phyloP scores from a whole-genome alignment of 2,329 filamentous ascomycete genomes.

The Fusarium verticillioides region DNA sequence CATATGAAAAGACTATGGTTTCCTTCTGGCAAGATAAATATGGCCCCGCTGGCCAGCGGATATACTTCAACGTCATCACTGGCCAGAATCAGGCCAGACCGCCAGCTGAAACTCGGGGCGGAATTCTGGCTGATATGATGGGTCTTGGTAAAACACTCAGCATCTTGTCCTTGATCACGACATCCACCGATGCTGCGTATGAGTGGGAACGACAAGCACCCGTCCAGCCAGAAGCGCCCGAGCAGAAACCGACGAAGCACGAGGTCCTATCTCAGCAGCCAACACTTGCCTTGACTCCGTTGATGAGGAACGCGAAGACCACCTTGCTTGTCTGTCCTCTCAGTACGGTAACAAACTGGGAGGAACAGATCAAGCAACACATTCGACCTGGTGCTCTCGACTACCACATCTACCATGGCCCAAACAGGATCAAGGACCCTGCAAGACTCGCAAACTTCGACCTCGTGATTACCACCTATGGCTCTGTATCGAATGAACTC shows the following conservation, averaged over 20 bases:
- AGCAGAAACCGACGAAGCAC: conserved; percentile 52
- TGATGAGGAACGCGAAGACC: conserved; percentile 77
- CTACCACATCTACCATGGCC: conserved; percentile 89
- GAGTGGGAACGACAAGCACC: conserved; percentile 69
- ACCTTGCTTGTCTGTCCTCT: conserved; percentile 91
- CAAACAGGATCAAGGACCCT: conserved; percentile 76
- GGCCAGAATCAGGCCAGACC: conserved; percentile 69
- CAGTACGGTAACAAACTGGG: conserved; percentile 94
- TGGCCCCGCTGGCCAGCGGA: conserved; percentile 60
- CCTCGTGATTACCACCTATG: conserved; percentile 92
- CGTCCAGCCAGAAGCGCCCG: conserved; percentile 57
- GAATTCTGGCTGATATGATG: conserved; percentile 88
- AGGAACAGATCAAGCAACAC: conserved; percentile 89
- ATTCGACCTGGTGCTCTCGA: conserved; percentile 71
- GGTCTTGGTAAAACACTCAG: conserved; percentile 89
- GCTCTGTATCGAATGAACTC: conserved; percentile 84
- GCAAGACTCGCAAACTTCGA: conserved; percentile 78
- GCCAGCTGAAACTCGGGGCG: conserved; percentile 76
- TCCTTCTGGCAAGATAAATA: conserved; percentile 80
- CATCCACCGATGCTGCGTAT: conserved; percentile 70
- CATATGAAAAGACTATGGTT: conserved; percentile 69
- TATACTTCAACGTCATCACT: conserved; percentile 88
- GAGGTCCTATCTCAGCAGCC: conserved; percentile 50
- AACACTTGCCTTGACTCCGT: conserved; percentile 59
- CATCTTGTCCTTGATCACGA: conserved; percentile 80